A percentile compares a stretch with the other conserved stretches of the same genome.
phyloP scores from a whole-genome alignment of 2,329 filamentous ascomycete species.

The Fusarium beomiforme region DNA sequence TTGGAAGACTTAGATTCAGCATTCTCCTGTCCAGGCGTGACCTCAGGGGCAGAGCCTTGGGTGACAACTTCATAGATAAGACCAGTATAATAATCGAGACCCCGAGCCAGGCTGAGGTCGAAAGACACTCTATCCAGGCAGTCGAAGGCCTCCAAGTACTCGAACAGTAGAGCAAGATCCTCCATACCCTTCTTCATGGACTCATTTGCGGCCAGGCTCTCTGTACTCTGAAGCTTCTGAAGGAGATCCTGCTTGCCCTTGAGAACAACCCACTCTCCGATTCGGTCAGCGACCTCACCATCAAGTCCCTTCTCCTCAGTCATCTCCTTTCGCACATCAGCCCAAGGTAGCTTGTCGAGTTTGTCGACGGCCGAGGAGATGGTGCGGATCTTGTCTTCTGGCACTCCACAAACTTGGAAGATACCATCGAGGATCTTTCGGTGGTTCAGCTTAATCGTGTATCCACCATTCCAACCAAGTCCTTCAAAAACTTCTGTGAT shows the following conservation, averaged over 20 bases:
- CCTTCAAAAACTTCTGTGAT: slow-evolving; percentile 86
- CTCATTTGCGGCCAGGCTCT: slow-evolving; percentile 74
- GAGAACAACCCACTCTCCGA: slow-evolving; percentile 83
- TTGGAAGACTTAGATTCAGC: slow-evolving; percentile 53
- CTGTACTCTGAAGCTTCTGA: slow-evolving; percentile 73
- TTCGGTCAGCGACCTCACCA: slow-evolving; percentile 81
- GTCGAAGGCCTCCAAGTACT: slow-evolving; percentile 82
- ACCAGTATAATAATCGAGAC: slow-evolving; percentile 92
- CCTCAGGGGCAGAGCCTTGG: slow-evolving; percentile 73
- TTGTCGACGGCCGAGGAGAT: slow-evolving; percentile 97
- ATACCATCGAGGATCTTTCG: slow-evolving; percentile 92
- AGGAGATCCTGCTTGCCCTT: slow-evolving; percentile 82
- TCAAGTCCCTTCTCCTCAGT: slow-evolving; percentile 88
- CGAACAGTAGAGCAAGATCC: slow-evolving; percentile 83
- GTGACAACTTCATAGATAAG: slow-evolving; percentile 92
- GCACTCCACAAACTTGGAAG: slow-evolving; percentile 91
- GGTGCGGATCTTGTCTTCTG: slow-evolving; percentile 83
- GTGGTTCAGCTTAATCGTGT: slow-evolving; percentile 95
- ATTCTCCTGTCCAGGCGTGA: slow-evolving; percentile 50
- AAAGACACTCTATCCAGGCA: slow-evolving; percentile 82
- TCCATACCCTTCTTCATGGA: slow-evolving; percentile 81
- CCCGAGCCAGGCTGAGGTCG: slow-evolving; percentile 88
- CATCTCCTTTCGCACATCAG: slow-evolving; percentile 92
- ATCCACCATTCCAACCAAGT: slow-evolving; percentile 76
- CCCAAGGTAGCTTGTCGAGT: slow-evolving; percentile 92